Base-by-base conservation (phyloP, 805 yeast species). In the Metschnikowia kunwiensis region DNA sequence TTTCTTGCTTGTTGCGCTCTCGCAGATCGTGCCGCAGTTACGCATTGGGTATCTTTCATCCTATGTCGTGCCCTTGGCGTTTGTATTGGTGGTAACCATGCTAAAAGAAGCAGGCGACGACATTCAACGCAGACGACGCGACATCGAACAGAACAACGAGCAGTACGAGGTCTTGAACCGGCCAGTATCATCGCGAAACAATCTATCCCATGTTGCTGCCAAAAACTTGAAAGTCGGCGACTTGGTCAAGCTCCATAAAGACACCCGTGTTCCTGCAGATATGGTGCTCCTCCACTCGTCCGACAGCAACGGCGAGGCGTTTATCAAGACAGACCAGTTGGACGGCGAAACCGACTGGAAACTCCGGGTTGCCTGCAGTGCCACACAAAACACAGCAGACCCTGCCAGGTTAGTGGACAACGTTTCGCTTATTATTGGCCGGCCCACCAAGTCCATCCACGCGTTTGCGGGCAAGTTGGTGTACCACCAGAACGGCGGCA, bases 261-360 rank as follows among this genome's bases (percentile, higher is more conserved):
- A 84, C 53, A 78, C 76, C 40, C 75, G 98, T 36, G 77, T 93
- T 2, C 99, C 99, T 0, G 97, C 98, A 0, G 99, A 93, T 60
- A 72, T 88, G 78, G 66, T 93, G 6, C 61, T 93, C 18, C 63
- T 93, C 28, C 94, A 86, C 55, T 81, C 96, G 1, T 80, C 87
- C 38, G 72, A 66, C 35, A 46, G 50, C 30, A 96, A 86, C 55
- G 61, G 67, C 3, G 99, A 93, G 55, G 75, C 89, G 2, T 93
- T 94, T 53, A 86, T 93, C 46, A 85, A 95, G 52, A 93, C 99
- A 0, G 99, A 93, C 65, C 99, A 93, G 63, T 69, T 93, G 33
- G 99, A 93, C 60, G 99, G 99, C 55, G 99, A 93, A 60, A 93
- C 99, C 5, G 99, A 93, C 63, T 93, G 99, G 99, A 93, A 93